Percentiles rank a stretch among this genome's conserved stretches.
phyloP scores from a whole-genome alignment of 73 alveolate species.

The Tetrahymena malaccensis region DNA sequence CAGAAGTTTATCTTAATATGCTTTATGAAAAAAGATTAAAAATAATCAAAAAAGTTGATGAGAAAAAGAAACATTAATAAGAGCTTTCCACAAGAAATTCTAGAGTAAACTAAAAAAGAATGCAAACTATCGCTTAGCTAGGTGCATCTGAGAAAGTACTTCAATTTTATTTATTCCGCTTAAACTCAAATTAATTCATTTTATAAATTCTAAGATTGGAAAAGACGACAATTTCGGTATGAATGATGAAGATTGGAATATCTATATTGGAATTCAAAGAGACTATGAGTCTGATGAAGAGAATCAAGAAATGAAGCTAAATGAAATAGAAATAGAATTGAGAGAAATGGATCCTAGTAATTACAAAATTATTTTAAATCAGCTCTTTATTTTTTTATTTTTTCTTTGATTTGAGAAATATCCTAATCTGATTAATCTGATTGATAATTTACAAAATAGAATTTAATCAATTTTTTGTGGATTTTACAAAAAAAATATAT shows the following conservation, averaged over 20 bases:
- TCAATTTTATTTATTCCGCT: too few species aligned
- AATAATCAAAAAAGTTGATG: not conserved
- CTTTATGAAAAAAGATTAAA: not conserved
- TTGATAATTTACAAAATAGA: too few species aligned
- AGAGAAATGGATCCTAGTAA: not conserved
- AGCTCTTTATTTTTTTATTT: too few species aligned
- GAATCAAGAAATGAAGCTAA: not conserved
- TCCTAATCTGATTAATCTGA: too few species aligned
- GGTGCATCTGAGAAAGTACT: not conserved
- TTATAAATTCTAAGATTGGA: not conserved
- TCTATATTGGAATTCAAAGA: not conserved
- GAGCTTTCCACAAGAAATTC: not conserved
- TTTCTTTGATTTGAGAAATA: too few species aligned
- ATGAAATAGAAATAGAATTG: not conserved
- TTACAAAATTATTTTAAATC: not conserved
- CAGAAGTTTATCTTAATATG: not conserved
- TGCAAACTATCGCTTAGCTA: not conserved
- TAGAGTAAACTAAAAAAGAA: not conserved
- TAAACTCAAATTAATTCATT: not conserved
- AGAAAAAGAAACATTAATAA: not conserved
- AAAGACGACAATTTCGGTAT: not conserved
- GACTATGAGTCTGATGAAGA: not conserved
- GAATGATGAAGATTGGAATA: not conserved
- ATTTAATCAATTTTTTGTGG: too few species aligned
- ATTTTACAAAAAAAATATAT: too few species aligned